phyloP scores from a whole-genome alignment of 1,139 yeast species.

The Protomyces inundatus region DNA sequence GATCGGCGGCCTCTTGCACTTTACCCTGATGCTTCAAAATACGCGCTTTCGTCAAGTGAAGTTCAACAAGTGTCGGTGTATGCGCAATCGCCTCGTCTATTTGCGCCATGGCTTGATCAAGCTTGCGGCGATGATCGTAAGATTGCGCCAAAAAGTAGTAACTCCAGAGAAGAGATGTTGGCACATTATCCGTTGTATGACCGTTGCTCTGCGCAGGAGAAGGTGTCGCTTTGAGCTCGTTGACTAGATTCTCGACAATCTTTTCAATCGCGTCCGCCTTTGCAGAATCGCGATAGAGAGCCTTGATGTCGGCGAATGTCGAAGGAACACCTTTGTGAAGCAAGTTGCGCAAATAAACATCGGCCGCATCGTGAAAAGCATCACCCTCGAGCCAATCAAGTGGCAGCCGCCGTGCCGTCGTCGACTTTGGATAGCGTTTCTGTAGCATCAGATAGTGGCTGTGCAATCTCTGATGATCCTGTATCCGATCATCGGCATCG shows the following conservation, averaged over 20 bases:
- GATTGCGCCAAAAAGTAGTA: conserved; percentile 78
- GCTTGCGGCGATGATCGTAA: conserved; percentile 50
- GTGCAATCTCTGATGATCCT: conserved; percentile 31
- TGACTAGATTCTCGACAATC: conserved; percentile 38
- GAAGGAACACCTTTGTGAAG: conserved; percentile 85
- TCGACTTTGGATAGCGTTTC: conserved; percentile 56
- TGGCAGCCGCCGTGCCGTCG: conserved; percentile 13
- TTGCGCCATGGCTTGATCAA: conserved; percentile 49
- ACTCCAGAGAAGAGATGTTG: conserved; percentile 67
- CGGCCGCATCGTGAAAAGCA: conserved; percentile 46
- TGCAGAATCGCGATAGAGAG: conserved; percentile 54
- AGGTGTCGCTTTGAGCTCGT: conserved; percentile 16
- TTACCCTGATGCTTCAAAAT: conserved; percentile 68
- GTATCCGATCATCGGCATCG: conserved; percentile 38
- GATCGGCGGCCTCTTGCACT: conserved; percentile 54
- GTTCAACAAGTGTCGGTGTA: conserved; percentile 70
- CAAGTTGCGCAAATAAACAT: conserved; percentile 54
- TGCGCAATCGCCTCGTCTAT: conserved; percentile 64
- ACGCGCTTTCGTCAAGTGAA: conserved; percentile 74
- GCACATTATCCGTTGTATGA: conserved; percentile 34
- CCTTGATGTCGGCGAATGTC: conserved; percentile 77
- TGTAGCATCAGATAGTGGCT: conserved; percentile 59
- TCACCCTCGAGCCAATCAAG: conserved; percentile 41
- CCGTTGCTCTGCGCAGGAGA: background rate
- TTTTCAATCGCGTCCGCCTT: conserved; percentile 47